A percentile compares a stretch with the other conserved stretches of the same genome.
Conservation (phyloP, 495 filamentous ascomycete genomes). For the Penicillium subrubescens region DNA sequence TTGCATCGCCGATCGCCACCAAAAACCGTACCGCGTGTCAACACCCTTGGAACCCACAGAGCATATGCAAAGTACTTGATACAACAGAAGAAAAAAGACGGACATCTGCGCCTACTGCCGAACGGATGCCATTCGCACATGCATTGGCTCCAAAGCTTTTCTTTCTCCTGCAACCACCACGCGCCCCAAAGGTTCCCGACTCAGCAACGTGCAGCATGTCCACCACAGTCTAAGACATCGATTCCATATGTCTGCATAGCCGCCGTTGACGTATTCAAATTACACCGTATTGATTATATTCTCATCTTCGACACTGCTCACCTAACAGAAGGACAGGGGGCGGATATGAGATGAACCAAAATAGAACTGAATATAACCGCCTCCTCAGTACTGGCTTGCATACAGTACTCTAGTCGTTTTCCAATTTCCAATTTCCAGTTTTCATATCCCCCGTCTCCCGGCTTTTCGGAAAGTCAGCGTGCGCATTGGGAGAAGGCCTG, state of each 20-base stretch:
- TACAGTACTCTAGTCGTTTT: background rate
- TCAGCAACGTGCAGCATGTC: conserved; percentile 14
- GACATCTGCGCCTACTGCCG: conserved; percentile 9
- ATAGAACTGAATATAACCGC: background rate
- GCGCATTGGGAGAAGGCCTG: conserved; percentile 1
- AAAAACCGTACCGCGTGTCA: background rate
- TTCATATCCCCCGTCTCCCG: background rate
- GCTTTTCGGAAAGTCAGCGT: background rate
- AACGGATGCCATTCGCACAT: conserved; percentile 13
- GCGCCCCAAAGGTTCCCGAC: conserved; percentile 8
- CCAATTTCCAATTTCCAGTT: background rate
- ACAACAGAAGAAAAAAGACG: background rate
- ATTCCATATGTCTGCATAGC: conserved; percentile 8
- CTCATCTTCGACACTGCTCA: background rate
- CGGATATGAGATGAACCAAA: background rate
- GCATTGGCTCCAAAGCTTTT: conserved; percentile 19
- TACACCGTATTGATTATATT: background rate
- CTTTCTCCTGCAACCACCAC: conserved; percentile 6
- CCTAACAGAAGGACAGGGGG: background rate
- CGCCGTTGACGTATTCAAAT: conserved; percentile 14
- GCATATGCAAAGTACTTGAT: background rate
- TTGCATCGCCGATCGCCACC: background rate
- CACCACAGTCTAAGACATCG: background rate
- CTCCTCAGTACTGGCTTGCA: background rate
- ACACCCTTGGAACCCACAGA: background rate